phyloP scores from a whole-genome alignment of 352 stramenopile genomes.

The Phytophthora foliorum region DNA sequence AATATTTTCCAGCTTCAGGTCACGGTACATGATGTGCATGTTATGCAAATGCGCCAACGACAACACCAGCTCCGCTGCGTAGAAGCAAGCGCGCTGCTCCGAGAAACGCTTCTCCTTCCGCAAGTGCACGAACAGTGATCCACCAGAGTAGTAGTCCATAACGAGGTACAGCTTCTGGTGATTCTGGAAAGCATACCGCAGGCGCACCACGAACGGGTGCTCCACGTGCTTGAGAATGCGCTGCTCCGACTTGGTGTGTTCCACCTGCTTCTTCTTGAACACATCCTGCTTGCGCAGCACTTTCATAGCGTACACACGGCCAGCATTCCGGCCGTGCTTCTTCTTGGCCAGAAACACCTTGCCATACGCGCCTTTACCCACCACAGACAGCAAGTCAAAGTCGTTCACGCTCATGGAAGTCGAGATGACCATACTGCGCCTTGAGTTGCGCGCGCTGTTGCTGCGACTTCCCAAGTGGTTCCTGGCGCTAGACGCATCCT shows the following conservation, averaged over 20 bases:
- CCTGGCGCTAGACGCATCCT: slow-evolving; percentile 11
- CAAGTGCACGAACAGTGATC: slow-evolving; percentile 88
- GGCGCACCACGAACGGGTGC: slow-evolving; percentile 89
- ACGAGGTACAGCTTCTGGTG: slow-evolving; percentile 91
- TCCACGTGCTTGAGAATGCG: slow-evolving; percentile 90
- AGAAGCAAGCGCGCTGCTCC: slow-evolving; percentile 81
- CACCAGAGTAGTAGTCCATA: slow-evolving; percentile 92
- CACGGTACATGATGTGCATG: slow-evolving; percentile 92
- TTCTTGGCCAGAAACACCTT: slow-evolving; percentile 91
- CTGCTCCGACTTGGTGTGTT: slow-evolving; percentile 91
- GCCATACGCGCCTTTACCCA: slow-evolving; percentile 89
- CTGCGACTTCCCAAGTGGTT: slow-evolving; percentile 43
- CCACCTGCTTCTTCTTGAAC: slow-evolving; percentile 88
- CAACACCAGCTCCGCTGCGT: slow-evolving; percentile 86
- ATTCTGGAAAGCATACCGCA: slow-evolving; percentile 92
- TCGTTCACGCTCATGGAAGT: slow-evolving; percentile 85
- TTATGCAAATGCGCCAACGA: slow-evolving; percentile 87
- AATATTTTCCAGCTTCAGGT: slow-evolving; percentile 93
- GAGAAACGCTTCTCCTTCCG: slow-evolving; percentile 79
- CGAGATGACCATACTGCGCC: slow-evolving; percentile 86
- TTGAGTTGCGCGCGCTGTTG: slow-evolving; percentile 54
- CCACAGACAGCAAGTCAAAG: slow-evolving; percentile 87
- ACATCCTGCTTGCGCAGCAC: slow-evolving; percentile 89
- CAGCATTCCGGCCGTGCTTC: slow-evolving; percentile 72
- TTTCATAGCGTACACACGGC: slow-evolving; percentile 92